Base-by-base conservation (phyloP, 2,329 filamentous ascomycete species). In the Monilinia polystroma region DNA sequence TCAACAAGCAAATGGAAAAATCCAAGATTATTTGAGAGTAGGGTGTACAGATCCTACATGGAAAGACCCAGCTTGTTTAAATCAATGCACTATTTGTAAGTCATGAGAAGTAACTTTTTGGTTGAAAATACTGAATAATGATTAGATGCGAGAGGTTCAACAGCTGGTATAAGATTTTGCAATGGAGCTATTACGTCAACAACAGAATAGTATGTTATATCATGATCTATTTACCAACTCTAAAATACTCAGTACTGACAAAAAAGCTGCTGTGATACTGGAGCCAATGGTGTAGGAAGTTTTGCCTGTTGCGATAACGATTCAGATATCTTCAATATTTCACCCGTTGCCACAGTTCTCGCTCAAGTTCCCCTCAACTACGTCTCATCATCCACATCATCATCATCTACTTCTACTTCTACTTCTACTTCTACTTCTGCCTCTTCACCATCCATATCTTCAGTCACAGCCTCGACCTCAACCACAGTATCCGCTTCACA, bases 21-120 rank as follows among this genome's bases (percentile, higher is more conserved):
- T 68, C 12, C 68, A 69, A 54, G 72, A 73, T 56, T 73, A 72
- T 57, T 57, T 72, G 47, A 67, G 72, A 62, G 71, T 72, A n/a
- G 72, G 71, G 38, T 73, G 71, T 69, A 73, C 72, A 43, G 72
- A 73, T 68, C 63, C 47, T 26, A 72, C 68, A 23, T 73, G 71
- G 71, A 20, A 71, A 60, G 69, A 70, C 63, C 65, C 71, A 43
- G 69, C 66, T 32, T 72, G 71, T 54, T 57, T 72, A 12, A 66
- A 72, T 43, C 67, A 72, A 63, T 72, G 71, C 66, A 64, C 52
- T 41, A 65, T 4, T n/a, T 71, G 70, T 73, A 64, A 67, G 70
- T 68, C 4, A 20, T 11, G 14, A 7, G n/a, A 52, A 52, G 12
- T 60, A n/a, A n/a, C n/a, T n/a, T 52, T 14, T 18, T 23, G 2